Evolutionary conservation across 2,329 filamentous ascomycete species (phyloP).

Genomic region (Scedosporium dehoogii): DNA sequence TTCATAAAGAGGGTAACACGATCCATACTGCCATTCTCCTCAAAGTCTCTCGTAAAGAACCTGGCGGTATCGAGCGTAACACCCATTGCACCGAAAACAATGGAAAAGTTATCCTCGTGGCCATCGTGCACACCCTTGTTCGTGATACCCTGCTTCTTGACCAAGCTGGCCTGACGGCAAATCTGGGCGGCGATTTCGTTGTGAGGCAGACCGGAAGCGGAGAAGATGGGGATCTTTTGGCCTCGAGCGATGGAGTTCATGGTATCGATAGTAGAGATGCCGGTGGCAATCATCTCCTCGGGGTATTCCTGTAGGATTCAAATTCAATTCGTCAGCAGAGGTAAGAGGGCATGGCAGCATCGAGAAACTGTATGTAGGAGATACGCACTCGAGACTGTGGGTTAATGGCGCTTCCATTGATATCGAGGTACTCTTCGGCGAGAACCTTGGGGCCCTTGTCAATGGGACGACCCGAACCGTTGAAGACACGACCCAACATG

Average conservation of each 20-base stretch:
- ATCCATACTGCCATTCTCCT: constrained; percentile 98
- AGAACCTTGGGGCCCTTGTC: constrained; percentile 98
- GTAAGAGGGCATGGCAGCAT: background rate
- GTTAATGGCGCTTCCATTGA: constrained; percentile 98
- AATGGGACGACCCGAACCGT: constrained; percentile 94
- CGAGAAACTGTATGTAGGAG: background rate
- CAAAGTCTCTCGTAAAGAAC: constrained; percentile 98
- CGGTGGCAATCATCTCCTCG: constrained; percentile 99
- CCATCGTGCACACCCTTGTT: constrained; percentile 95
- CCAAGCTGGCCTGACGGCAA: constrained; percentile 90
- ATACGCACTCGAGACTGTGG: constrained; percentile 79
- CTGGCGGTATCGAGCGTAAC: constrained; percentile 98
- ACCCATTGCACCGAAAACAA: constrained; percentile 99
- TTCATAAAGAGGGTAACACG: constrained; percentile 96
- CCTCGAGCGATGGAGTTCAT: constrained; percentile 98
- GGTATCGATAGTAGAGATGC: constrained; percentile 97
- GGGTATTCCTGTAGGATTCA: constrained; percentile 65
- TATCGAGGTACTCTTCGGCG: constrained; percentile 96
- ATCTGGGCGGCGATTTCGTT: constrained; percentile 99
- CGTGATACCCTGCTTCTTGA: constrained; percentile 64
- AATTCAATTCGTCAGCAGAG: constrained; percentile 10
- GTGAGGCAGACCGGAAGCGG: constrained; percentile 92
- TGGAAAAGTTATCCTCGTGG: constrained; percentile 99
- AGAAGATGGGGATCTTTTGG: constrained; percentile 99
- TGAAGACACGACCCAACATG: constrained; percentile 98